These are phyloP conservation scores for Porphyridium purpureum DNA, from an alignment of 23 red algal species.

Conservation along the genomic window DNA sequence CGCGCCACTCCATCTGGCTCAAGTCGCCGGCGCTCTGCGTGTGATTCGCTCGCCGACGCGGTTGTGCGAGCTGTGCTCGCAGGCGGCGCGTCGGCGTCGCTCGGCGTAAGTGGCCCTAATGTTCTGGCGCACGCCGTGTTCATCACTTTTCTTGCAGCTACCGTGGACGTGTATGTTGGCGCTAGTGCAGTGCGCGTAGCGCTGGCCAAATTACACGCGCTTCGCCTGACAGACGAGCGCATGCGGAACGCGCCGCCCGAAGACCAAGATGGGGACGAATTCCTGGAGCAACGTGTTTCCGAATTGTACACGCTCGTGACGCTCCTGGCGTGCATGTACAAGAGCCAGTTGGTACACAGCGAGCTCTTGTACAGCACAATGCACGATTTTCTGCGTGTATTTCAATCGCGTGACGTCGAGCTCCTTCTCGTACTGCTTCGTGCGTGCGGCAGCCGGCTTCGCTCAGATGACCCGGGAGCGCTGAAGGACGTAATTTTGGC, in stretches of 20 bases:
- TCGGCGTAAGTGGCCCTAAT: constrained; percentile 27
- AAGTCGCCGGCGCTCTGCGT: constrained; percentile 4
- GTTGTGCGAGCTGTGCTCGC: constrained; percentile 13
- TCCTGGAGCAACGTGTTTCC: background rate
- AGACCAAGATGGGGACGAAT: constrained; percentile 12
- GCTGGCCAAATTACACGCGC: constrained; percentile 9
- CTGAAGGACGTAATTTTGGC: constrained; percentile 28
- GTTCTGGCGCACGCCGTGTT: constrained; percentile 24
- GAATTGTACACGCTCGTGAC: constrained; percentile 21
- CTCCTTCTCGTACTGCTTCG: constrained; percentile 16
- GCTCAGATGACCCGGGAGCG: constrained; percentile 14
- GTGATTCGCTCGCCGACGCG: constrained; percentile 6
- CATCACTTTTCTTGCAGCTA: constrained; percentile 10
- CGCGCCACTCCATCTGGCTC: constrained; percentile 2
- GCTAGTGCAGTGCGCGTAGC: too few species aligned
- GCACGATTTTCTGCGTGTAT: background rate
- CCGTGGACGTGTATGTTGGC: constrained; percentile 9
- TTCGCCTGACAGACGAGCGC: constrained; percentile 7
- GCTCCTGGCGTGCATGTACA: constrained; percentile 12
- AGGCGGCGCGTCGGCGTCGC: constrained; percentile 22
- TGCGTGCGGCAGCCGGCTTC: constrained; percentile 7
- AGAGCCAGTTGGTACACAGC: constrained; percentile 8
- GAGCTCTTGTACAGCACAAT: constrained; percentile 18
- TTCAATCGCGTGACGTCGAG: constrained; percentile 10
- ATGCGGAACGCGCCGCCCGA: background rate